Base-by-base conservation (phyloP, 176 grass and related monocot species). In the Rhipidocladum racemiflorum region DNA sequence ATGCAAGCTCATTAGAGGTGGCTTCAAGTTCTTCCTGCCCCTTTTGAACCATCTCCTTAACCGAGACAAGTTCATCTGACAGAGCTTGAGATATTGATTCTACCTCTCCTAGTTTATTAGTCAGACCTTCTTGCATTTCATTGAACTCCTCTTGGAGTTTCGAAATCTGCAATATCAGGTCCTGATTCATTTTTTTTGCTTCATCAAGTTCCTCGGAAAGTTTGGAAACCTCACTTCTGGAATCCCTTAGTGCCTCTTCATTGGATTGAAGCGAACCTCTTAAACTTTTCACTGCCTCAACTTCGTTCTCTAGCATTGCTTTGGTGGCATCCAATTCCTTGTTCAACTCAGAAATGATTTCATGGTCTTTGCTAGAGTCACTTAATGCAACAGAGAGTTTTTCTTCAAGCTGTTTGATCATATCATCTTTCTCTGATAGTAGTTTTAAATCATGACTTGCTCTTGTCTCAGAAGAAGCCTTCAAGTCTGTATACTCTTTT, bases 1-100 rank as follows among this genome's bases (percentile, higher is more conserved):
- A 83, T 78, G 44, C 79, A 77, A 99, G 70, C 90, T 88, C 81
- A 67, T 53, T 88, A 69, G 89, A 91, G 44, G 81, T 78, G 27
- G 83, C 83, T 64, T 79, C 85, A 87, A 96, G 82, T 75, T 88
- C 84, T 85, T 92, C 91, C 79, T 88, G 72, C 1, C 76, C 82
- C 74, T 92, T 92, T 39, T 90, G 90, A 75, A 85, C 64, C 85
- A 76, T 85, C 82, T 90, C 93, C 54, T 96, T 94, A 59, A 93
- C 77, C 38, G 85, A 96, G 28, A 86, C 80, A 54, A 99, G 75
- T 38, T 99, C 93, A 70, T 90, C 91, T 61, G 88, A 88, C 2
- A 99, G 83, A 76, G 88, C 68, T 89, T 92, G 89, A 65, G 79
- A 83, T 27, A 74, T n/a, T 45, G 89, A 91, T 73, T 96, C 94